phyloP scores from a whole-genome alignment of 2,329 filamentous ascomycete genomes.

The Catunica adiposa region DNA sequence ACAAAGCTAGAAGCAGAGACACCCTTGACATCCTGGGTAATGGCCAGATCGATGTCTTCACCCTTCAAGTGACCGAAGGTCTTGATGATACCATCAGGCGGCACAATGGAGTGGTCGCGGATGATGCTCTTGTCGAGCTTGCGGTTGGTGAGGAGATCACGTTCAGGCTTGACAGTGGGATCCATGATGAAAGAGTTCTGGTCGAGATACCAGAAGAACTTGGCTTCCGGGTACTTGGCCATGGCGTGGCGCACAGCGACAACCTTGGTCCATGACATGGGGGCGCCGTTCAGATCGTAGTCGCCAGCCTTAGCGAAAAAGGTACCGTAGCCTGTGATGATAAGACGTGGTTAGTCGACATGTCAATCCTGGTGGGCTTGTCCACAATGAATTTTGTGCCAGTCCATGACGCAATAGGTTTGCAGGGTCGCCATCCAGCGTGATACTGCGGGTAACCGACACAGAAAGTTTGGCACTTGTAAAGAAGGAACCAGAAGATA shows the following conservation, averaged over 20 bases:
- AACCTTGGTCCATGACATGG: conserved; percentile 57
- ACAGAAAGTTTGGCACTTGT: not conserved
- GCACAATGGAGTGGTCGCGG: conserved; percentile 71
- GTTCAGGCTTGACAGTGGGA: conserved; percentile 49
- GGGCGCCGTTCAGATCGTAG: conserved; percentile 50
- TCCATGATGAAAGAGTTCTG: conserved; percentile 82
- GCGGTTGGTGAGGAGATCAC: conserved; percentile 49
- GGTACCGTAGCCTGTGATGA: conserved; percentile 55
- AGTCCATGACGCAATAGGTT: too few relatives aligned
- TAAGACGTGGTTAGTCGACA: conserved; percentile 5
- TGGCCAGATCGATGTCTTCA: conserved; percentile 60
- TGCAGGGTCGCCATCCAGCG: not conserved
- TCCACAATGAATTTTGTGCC: not conserved
- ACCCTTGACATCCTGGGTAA: conserved; percentile 73
- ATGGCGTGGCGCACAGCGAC: conserved; percentile 82
- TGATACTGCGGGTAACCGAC: conserved; percentile 1
- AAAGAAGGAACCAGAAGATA: not conserved
- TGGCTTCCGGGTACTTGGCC: conserved; percentile 57
- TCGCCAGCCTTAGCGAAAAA: conserved; percentile 66
- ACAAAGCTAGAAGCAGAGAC: conserved; percentile 64
- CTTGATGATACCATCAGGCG: conserved; percentile 91
- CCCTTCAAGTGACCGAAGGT: conserved; percentile 72
- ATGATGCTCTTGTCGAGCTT: conserved; percentile 67
- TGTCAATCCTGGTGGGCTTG: not conserved
- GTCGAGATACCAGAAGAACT: conserved; percentile 77